A percentile compares a stretch with the other conserved stretches of the same genome.
phyloP scores from a whole-genome alignment of 2,329 filamentous ascomycete genomes.

The Nectriaceae sp. region DNA sequence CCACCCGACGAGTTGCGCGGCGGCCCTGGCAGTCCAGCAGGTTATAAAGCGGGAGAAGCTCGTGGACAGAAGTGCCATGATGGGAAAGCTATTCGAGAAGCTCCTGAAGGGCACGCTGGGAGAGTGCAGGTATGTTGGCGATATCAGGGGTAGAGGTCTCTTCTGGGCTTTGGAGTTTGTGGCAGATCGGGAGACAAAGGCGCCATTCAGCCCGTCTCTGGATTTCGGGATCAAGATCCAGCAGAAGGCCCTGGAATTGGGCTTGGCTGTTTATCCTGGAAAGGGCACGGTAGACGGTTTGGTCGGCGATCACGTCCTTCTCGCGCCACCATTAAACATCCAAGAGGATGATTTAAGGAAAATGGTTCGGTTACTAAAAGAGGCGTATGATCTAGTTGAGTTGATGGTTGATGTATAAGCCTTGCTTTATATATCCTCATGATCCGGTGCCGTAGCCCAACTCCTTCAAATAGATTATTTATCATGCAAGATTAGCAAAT shows the following conservation, averaged over 20 bases:
- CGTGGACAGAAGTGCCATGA: constrained; percentile 17
- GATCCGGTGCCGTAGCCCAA: too few relatives aligned
- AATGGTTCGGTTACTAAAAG: too few relatives aligned
- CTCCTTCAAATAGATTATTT: too few relatives aligned
- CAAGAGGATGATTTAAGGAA: too few relatives aligned
- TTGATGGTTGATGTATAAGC: too few relatives aligned
- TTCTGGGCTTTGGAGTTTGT: constrained; percentile 53
- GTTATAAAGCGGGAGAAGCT: constrained; percentile 39
- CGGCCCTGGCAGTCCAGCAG: constrained; percentile 41
- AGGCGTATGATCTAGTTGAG: too few relatives aligned
- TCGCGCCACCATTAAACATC: constrained; percentile 74
- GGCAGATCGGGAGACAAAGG: constrained; percentile 33
- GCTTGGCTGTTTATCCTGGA: constrained; percentile 61
- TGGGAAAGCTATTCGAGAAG: constrained; percentile 8
- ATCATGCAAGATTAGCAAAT: too few relatives aligned
- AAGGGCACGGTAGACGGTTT: constrained; percentile 61
- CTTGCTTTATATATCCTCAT: too few relatives aligned
- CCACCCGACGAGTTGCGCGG: constrained; percentile 39
- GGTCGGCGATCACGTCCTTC: constrained; percentile 68
- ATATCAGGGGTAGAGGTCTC: constrained; percentile 28
- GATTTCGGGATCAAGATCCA: constrained; percentile 32
- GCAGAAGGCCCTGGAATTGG: constrained; percentile 31
- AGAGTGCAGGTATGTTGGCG: constrained; percentile 6
- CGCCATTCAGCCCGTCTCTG: constrained; percentile 34
- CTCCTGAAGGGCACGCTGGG: constrained; percentile 1